Conservation (phyloP, 2,329 filamentous ascomycete species). For the Erysiphe neolycopersici region DNA sequence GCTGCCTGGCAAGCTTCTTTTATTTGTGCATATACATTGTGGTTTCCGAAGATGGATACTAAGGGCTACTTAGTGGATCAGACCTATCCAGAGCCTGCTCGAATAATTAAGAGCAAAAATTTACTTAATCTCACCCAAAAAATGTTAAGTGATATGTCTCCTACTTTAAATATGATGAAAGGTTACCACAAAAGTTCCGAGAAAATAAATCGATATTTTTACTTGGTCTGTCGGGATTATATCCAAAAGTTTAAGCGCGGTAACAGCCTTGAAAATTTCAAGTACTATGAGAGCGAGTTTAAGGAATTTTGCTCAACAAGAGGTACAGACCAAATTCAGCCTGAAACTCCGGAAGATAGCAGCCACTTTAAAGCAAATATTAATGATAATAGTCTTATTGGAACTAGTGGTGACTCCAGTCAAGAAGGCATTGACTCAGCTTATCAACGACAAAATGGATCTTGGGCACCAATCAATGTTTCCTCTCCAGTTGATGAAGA, state of each 20-base stretch:
- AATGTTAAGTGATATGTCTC: slow-evolving; percentile 24
- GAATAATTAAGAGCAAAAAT: slow-evolving; percentile 1
- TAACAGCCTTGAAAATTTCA: slow-evolving; percentile 29
- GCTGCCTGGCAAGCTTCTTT: slow-evolving; percentile 40
- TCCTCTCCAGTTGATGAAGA: slow-evolving; percentile 8
- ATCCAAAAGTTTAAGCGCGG: slow-evolving; percentile 16
- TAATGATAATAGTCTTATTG: slow-evolving; percentile 6
- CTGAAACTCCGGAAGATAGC: slow-evolving; percentile 9
- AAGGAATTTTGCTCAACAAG: slow-evolving; percentile 20
- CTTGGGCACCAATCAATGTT: slow-evolving; percentile 11
- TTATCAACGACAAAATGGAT: slow-evolving; percentile 6
- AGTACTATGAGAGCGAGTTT: slow-evolving; percentile 24
- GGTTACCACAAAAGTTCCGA: slow-evolving; percentile 26
- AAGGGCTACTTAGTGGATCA: slow-evolving; percentile 22
- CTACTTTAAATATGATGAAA: slow-evolving; percentile 26
- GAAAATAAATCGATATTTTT: slow-evolving; percentile 26
- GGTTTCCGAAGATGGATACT: slow-evolving; percentile 43
- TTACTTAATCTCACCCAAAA: slow-evolving; percentile 20
- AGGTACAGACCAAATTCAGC: slow-evolving; percentile 5
- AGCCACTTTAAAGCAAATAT: slow-evolving; percentile 9
- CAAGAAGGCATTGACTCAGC: slow-evolving; percentile 10
- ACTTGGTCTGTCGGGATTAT: slow-evolving; percentile 21
- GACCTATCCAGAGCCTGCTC: not conserved
- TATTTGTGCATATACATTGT: slow-evolving; percentile 34
- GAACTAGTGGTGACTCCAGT: slow-evolving; percentile 10